Evolutionary conservation across 208 protist species (phyloP).

Genomic region (Phytomonas francai): DNA sequence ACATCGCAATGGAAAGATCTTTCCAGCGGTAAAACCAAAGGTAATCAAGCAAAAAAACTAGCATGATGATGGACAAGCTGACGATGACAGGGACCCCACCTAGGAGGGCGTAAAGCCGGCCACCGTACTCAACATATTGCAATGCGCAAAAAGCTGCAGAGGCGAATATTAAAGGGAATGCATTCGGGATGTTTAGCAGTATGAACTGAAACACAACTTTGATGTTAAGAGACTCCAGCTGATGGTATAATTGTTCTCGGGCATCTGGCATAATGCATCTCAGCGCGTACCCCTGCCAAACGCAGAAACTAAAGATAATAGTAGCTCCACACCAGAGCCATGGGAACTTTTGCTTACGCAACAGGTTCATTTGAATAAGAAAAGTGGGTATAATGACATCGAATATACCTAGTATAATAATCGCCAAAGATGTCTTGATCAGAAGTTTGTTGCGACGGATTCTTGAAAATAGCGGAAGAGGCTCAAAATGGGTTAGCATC

Average conservation of each 20-base stretch:
- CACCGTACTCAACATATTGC: constrained; percentile 59
- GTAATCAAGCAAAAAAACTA: constrained; percentile 67
- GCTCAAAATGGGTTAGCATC: constrained; percentile 79
- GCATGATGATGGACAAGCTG: constrained; percentile 39
- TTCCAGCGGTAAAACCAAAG: constrained; percentile 29
- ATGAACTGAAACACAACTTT: constrained; percentile 46
- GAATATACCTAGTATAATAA: constrained; percentile 44
- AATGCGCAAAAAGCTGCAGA: constrained; percentile 49
- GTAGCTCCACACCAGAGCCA: constrained; percentile 73
- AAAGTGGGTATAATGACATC: constrained; percentile 54
- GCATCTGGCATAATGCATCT: constrained; percentile 51
- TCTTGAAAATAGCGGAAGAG: constrained; percentile 53
- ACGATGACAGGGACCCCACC: constrained; percentile 49
- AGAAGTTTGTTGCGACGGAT: constrained; percentile 52
- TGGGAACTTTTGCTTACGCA: constrained; percentile 32
- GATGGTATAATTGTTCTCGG: constrained; percentile 34
- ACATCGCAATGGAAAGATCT: constrained; percentile 47
- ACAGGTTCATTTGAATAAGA: constrained; percentile 62
- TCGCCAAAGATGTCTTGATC: constrained; percentile 38
- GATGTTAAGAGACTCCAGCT: constrained; percentile 33
- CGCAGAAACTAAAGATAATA: constrained; percentile 49
- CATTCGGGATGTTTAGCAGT: constrained; percentile 59
- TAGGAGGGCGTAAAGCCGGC: constrained; percentile 48
- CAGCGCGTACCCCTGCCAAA: constrained; percentile 67
- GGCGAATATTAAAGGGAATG: constrained; percentile 56